Base-by-base conservation (phyloP, 1,284 basidiomycete genomes). In the Earliella scabrosa region DNA sequence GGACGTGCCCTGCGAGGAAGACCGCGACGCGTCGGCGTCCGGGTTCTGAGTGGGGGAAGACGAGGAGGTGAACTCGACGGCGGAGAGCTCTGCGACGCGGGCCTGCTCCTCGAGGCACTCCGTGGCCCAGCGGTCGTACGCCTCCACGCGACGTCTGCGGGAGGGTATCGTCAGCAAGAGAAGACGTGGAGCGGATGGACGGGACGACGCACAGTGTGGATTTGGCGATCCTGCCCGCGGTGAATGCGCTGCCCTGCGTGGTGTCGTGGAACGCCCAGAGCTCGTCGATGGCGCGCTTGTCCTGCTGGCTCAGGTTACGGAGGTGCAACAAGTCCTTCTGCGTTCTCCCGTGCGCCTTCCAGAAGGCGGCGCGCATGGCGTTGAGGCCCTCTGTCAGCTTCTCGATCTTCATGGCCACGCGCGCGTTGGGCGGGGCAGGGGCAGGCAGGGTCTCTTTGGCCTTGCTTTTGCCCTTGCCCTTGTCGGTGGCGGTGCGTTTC, bases 361-460 rank as follows among this genome's bases (percentile, higher is more conserved):
- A 9, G 26, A 61, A 43, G 45, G 53, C 31, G 18, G 45, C 36
- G 29, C 60, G 56, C 39, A 58, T 55, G 23, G 29, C 29, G 13
- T 45, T 41, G 27, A 61, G 51, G 31, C 35, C 40, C 2, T 59
- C 51, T 10, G 36, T 41, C 11, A 61, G 54, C 40, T 56, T 56
- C 20, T 56, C 31, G 36, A 59, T 32, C 49, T 56, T 61, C 27
- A 61, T 24, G 20, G 10, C 26, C 23, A 58, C 47, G 29, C 41
- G 47, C 10, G 52, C 44, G n/a, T 58, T 51, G 29, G 52, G 35
- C n/a, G 41, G 32, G 6, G 23, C 24, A 27, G 27, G 27, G 38
- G 24, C 4, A 32, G 9, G 11, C 16, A 29, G 6, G 21, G 16
- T 36, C 21, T 21, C 24, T 24, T 10, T 20, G 3, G 20, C 31